These are phyloP conservation scores for Suillus weaverae DNA, from an alignment of 768 basidiomycete species.

Conservation along the genomic window DNA sequence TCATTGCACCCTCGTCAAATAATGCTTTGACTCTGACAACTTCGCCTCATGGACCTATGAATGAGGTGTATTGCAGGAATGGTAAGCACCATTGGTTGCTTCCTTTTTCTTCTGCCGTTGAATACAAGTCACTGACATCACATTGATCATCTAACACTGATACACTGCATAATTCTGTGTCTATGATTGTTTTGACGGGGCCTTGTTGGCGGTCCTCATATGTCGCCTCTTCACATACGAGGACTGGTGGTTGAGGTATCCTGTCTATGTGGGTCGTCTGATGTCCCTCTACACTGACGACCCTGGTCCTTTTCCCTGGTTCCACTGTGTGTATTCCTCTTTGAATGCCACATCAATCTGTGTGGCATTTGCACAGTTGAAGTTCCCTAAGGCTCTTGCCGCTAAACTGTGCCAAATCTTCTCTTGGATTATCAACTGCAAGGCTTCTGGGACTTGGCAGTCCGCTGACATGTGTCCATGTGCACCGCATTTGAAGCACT, in stretches of 20 bases:
- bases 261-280: not conserved
- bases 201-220: not conserved
- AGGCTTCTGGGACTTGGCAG: not conserved
- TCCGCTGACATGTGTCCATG: not conserved
- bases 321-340: not conserved
- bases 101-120: not conserved
- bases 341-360: not conserved
- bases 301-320: not conserved
- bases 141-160: not conserved
- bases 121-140: not conserved
- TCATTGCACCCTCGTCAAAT: conserved; percentile 31
- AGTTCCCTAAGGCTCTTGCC: not conserved
- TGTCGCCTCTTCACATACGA: not conserved
- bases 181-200: not conserved
- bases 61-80: not conserved
- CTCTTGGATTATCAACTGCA: not conserved
- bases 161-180: not conserved
- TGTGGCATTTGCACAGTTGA: not conserved
- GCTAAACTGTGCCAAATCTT: not conserved
- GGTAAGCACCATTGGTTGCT: rapidly evolving
- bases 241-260: not conserved
- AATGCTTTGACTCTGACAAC: conserved; percentile 9
- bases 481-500: not conserved
- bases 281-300: not conserved
- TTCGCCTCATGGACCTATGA: conserved; percentile 16